Base-by-base conservation (phyloP, 257 asterid genomes). In the Fraxinus excelsior region DNA sequence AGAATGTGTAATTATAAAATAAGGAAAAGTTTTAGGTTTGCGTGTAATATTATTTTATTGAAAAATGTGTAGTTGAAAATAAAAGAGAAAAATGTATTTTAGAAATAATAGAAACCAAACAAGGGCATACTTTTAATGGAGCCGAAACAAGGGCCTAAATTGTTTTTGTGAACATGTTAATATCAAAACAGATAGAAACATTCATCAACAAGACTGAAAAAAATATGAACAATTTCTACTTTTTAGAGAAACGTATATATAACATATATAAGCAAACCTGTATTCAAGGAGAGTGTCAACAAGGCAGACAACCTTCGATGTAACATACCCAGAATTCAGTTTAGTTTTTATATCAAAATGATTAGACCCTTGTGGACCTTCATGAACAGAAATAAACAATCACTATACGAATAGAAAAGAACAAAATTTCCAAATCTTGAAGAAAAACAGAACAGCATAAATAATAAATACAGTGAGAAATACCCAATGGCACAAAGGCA, bases 221-320 rank as follows among this genome's bases (percentile, higher is more conserved):
- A 2, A 44, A 5, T 64, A 66, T 10, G 14, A 38, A 19, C 11
- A 42, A 11, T 38, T 19, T 40, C 31, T 13, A 29, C 12, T 38
- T 19, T 40, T 13, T 13, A 29, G 44, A 40, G n/a, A 8, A 56
- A 31, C 16, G 31, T 34, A 62, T 3, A 16, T 40, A 25, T 64
- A 28, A 14, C 38, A 79, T 25, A 29, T 64, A 49, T 74, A 26
- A 71, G 51, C 81, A 70, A 9, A 94, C 98, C 97, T 94, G 91
- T 92, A 94, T 46, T 85, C 91, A 64, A 88, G 94, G 72, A 94
- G 94, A 76, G 81, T 84, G 58, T 91, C 90, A 49, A 91, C 26
- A 74, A 94, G 97, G 74, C 91, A 85, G 40, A 65, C 35, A 69
- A 88, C 87, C 80, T 89, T 94, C 10, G 96, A 81, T 1, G 93